A percentile compares a stretch with the other conserved stretches of the same genome.
phyloP scores from a whole-genome alignment of 805 yeast genomes.

The Schwanniomyces sp. region DNA sequence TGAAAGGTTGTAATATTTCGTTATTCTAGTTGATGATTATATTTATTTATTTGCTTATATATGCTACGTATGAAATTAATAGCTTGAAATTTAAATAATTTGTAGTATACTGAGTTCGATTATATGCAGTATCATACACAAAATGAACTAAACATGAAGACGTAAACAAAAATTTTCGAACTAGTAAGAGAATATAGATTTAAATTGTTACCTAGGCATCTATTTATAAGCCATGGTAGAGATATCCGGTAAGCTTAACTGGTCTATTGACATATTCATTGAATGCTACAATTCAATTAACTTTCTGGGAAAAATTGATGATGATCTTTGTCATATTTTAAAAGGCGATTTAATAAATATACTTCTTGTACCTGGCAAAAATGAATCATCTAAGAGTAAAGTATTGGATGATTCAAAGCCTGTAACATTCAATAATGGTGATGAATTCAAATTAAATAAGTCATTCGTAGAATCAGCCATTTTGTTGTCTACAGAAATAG shows the following conservation, averaged over 20 bases:
- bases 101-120: background rate
- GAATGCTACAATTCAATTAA: constrained; percentile 48
- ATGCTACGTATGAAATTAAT: background rate
- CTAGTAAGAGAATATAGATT: background rate
- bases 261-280: constrained; percentile 44
- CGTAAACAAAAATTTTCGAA: constrained; percentile 3
- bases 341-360: constrained; percentile 46
- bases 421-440: constrained; percentile 53
- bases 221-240: constrained; percentile 1
- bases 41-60: background rate
- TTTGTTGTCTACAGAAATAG: constrained; percentile 50
- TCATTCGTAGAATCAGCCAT: constrained; percentile 63
- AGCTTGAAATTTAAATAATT: background rate
- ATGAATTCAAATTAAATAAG: constrained; percentile 60
- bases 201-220: background rate
- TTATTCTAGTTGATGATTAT: background rate
- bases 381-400: constrained; percentile 44
- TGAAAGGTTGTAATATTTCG: constrained; percentile 18
- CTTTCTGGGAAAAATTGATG: constrained; percentile 18
- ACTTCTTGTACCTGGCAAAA: constrained; percentile 43
- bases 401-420: constrained; percentile 38
- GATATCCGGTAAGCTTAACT: constrained; percentile 15
- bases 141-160: background rate
- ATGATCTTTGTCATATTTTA: constrained; percentile 28
- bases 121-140: background rate